Evolutionary conservation across 129 eudicot genomes (phyloP), one percentile per base, ranked within the genome.

Genomic region (Lactuca sativa): DNA sequence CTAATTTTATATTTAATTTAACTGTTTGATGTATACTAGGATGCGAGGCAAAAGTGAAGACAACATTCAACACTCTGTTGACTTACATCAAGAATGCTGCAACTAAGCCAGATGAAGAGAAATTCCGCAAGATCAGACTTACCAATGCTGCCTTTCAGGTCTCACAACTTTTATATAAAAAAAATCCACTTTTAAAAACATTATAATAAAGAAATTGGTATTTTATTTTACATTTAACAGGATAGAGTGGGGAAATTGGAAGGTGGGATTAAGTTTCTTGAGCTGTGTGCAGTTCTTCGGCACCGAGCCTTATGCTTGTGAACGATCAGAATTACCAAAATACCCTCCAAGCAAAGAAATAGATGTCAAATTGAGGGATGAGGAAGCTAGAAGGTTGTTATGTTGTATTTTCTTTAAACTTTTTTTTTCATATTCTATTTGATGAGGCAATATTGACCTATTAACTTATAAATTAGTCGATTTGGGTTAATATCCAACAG

Each of bases 71-170:
- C 81, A 90, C 99, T 43, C 95, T 89, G 47, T 56, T 86, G 60
- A 90, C 90, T 13, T 93, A 81, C 37, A 75, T 86, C 13, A 83
- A 84, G 76, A 93, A 93, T 68, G 95, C 84, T 48, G 92, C 95
- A 49, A 87, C 88, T 15, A 87, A 93, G 69, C 99, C 97, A 5
- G 88, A 89, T 10, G 95, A 90, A 58, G 97, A 90, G 81, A 93
- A 93, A 78, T 93, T 83, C 67, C 88, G 97, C 14, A 93, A 86
- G 71, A 90, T 93, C 63, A 79, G 97, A 70, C 88, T 93, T 36
- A 83, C 81, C 64, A 93, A 93, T 79, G 90, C 95, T 61, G 70
- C 81, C 34, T 85, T 93, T 82, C 99, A 93, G 99, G 99, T 93
- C 41, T 66, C 61, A 4, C 55, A 32, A 21, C 43, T 16, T 58